These are phyloP conservation scores for Metschnikowia proteae DNA, from an alignment of 805 yeast genomes.

Conservation along the genomic window DNA sequence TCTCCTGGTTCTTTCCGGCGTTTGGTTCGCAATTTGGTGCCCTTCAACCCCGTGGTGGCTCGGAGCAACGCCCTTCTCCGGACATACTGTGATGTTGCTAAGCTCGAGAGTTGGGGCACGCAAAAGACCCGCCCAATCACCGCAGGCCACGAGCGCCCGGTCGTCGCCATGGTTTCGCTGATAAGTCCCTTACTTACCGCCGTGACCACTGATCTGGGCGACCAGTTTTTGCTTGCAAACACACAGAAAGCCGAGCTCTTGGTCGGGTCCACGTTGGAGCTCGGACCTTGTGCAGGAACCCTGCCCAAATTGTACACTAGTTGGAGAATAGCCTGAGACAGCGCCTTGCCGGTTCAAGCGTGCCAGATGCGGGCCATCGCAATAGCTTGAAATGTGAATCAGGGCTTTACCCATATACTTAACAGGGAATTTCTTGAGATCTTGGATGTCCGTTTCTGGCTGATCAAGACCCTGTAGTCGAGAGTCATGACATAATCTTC, in stretches of 20 bases:
- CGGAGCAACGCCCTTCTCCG: conserved; percentile 10
- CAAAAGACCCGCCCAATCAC: background rate
- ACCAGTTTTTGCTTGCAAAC: conserved; percentile 8
- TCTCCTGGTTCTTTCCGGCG: background rate
- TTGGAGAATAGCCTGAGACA: background rate
- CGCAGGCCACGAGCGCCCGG: background rate
- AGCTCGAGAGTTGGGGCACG: background rate
- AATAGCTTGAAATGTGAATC: too few relatives aligned
- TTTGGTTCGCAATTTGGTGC: conserved; percentile 1
- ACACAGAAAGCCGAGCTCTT: background rate
- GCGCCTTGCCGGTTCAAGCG: too few relatives aligned
- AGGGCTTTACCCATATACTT: too few relatives aligned
- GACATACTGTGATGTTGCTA: conserved; percentile 1
- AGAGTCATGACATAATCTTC: too few relatives aligned
- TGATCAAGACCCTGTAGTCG: too few relatives aligned
- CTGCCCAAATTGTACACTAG: conserved; percentile 1
- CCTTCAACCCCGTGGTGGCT: conserved; percentile 5
- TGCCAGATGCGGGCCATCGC: too few relatives aligned
- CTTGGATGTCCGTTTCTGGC: too few relatives aligned
- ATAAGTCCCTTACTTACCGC: conserved; percentile 7
- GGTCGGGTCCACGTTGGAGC: conserved; percentile 4
- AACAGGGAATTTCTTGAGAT: too few relatives aligned
- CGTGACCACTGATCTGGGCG: conserved; percentile 4
- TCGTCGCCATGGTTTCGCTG: background rate
- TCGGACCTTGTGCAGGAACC: background rate